Evolutionary conservation across 148 eudicot genomes (phyloP).

Genomic region (Vaccinium macrocarpon): DNA sequence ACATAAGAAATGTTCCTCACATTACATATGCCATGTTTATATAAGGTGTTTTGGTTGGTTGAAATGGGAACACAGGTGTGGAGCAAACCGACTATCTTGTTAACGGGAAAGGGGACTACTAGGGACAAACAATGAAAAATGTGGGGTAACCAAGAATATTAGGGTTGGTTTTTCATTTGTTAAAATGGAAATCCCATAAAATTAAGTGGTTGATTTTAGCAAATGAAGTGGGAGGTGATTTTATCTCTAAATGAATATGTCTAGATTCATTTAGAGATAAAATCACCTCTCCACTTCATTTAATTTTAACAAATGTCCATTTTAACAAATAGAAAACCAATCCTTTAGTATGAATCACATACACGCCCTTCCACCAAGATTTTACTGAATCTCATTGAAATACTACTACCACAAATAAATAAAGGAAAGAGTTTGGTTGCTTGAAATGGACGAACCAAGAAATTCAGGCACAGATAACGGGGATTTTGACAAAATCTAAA

Average conservation of each 20-base stretch:
- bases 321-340: too few species aligned
- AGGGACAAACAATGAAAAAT: background rate
- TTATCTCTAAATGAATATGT: too few species aligned
- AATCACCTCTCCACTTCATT: too few species aligned
- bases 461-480: background rate
- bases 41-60: background rate
- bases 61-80: background rate
- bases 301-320: too few species aligned
- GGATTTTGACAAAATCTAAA: background rate
- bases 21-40: background rate
- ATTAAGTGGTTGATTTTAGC: too few species aligned
- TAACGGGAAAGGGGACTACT: background rate
- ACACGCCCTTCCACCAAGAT: background rate
- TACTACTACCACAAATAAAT: background rate
- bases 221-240: too few species aligned
- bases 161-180: too few species aligned
- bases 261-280: too few species aligned
- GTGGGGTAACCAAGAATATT: background rate
- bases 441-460: background rate
- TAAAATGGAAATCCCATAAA: too few species aligned
- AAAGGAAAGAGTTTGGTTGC: background rate
- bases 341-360: background rate
- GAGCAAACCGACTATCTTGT: background rate
- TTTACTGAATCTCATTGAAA: background rate
- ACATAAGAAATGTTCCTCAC: background rate